These are phyloP conservation scores for Scedosporium apiospermum DNA, from an alignment of 2,329 filamentous ascomycete species.

Conservation along the genomic window DNA sequence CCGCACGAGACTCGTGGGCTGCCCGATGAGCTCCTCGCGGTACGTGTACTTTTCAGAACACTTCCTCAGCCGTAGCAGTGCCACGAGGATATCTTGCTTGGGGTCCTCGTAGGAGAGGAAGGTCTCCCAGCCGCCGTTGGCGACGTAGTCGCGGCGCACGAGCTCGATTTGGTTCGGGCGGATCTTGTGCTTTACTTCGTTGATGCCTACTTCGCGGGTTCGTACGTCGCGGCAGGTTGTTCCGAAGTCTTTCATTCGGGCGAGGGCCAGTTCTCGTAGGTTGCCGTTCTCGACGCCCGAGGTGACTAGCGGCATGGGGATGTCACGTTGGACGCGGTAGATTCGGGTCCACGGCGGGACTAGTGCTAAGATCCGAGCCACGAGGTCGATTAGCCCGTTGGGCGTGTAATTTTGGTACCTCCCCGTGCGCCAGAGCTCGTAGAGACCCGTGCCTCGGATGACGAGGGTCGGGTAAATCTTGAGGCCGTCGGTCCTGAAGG, in stretches of 20 bases:
- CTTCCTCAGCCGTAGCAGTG: constrained; percentile 77
- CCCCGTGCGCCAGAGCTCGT: constrained; percentile 95
- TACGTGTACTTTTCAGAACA: constrained; percentile 90
- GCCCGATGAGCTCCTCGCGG: constrained; percentile 72
- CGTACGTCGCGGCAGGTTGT: constrained; percentile 94
- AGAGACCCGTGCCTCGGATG: constrained; percentile 90
- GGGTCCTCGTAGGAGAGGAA: constrained; percentile 97
- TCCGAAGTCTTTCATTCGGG: constrained; percentile 98
- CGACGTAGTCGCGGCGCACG: constrained; percentile 83
- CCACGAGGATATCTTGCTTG: constrained; percentile 96
- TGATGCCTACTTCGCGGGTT: constrained; percentile 93
- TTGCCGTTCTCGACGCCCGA: constrained; percentile 98
- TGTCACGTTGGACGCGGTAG: constrained; percentile 96
- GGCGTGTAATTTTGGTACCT: constrained; percentile 98
- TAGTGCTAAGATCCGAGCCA: constrained; percentile 89
- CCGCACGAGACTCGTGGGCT: constrained; percentile 84
- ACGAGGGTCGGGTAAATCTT: constrained; percentile 98
- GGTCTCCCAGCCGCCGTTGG: constrained; percentile 97
- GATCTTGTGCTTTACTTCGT: constrained; percentile 99
- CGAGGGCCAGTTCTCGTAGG: constrained; percentile 80
- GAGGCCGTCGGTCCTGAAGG: constrained; percentile 88
- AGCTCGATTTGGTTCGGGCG: constrained; percentile 93
- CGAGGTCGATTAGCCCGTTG: constrained; percentile 89
- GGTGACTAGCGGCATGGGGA: constrained; percentile 99
- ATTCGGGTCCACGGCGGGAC: constrained; percentile 97